Base-by-base conservation (phyloP, 768 basidiomycete species). In the Leucocoprinus sp. region DNA sequence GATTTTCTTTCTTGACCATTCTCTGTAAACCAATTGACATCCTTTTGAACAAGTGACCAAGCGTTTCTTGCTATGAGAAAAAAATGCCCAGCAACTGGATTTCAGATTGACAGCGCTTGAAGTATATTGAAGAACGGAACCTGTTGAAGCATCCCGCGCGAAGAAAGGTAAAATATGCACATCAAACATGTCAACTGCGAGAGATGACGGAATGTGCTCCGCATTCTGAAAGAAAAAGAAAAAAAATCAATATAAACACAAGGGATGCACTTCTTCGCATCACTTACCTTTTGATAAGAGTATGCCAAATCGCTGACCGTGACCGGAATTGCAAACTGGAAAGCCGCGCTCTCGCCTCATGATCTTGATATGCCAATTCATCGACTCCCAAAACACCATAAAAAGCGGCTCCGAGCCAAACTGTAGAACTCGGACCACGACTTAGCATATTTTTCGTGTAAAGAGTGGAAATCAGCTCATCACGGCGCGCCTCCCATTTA, bases 141-240 rank as follows among this genome's bases (percentile, higher is more conserved):
- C 75, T 19, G 65, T 78, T 1, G 79, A 78, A 27, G 79, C 80
- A 22, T 67, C 29, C 29, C 65, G 53, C 0, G 74, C 70, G 58
- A 84, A 85, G 63, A 84, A 84, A 2, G 84, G 83, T 24, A 85
- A 61, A 66, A 82, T 83, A 55, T 86, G 84, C 0, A 72, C 74
- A 51, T 84, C 77, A 39, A 86, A 76, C 37, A 70, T 67, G 54
- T 85, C 80, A 6, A 84, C 63, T 0, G 79, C 75, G 45, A n/a
- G 74, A 62, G 46, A 86, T 62, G 12, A 83, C 74, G 37, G 71
- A 63, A 40, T 70, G 66, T 3, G 76, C 72, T 4, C 78, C 76
- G 29, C 72, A 8, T 61, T 55, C 45, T 70, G 66, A 43, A 42
- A 15, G 0, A 28, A 19, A 19, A 27, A 4, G 18, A 66, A 43